phyloP scores from a whole-genome alignment of 495 filamentous ascomycete species.

The Xylaria bambusicola region DNA sequence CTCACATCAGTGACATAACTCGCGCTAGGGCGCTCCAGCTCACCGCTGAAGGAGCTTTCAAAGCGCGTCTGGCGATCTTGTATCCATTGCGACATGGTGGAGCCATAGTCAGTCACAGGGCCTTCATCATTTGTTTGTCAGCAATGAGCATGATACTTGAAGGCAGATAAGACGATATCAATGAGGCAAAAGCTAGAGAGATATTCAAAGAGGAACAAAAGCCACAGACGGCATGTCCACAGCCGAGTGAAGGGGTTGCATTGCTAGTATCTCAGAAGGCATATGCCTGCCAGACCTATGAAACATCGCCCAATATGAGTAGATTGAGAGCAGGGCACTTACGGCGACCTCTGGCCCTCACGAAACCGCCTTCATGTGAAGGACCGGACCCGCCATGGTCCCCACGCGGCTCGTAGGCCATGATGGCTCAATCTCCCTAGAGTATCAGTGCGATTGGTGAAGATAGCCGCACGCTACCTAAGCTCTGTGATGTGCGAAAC shows the following conservation, averaged over 20 bases:
- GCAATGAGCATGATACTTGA: constrained; percentile 3
- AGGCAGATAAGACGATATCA: neutral
- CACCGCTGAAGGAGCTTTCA: constrained; percentile 64
- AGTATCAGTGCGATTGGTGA: neutral
- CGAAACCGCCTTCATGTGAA: constrained; percentile 43
- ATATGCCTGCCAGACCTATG: neutral
- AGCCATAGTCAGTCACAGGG: constrained; percentile 93
- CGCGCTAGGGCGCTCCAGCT: constrained; percentile 78
- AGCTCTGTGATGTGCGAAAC: neutral
- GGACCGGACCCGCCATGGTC: constrained; percentile 40
- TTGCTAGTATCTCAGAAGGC: too few species aligned
- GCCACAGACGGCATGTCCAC: too few species aligned
- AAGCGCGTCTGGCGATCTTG: constrained; percentile 77
- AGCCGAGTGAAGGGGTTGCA: too few species aligned
- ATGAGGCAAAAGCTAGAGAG: neutral
- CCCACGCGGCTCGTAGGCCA: constrained; percentile 48
- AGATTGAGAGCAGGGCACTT: constrained; percentile 29
- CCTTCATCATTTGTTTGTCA: constrained; percentile 49
- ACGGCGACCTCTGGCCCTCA: constrained; percentile 47
- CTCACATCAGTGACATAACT: constrained; percentile 89
- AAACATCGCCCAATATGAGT: neutral
- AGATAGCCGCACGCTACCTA: neutral
- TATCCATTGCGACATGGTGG: constrained; percentile 92
- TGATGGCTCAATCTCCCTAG: constrained; percentile 26
- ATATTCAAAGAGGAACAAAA: too few species aligned